Percentiles rank a stretch among this genome's conserved stretches.
These are phyloP conservation scores for Globisporangium rhizosaccharum DNA, from an alignment of 352 stramenopile species.

Conservation along the genomic window DNA sequence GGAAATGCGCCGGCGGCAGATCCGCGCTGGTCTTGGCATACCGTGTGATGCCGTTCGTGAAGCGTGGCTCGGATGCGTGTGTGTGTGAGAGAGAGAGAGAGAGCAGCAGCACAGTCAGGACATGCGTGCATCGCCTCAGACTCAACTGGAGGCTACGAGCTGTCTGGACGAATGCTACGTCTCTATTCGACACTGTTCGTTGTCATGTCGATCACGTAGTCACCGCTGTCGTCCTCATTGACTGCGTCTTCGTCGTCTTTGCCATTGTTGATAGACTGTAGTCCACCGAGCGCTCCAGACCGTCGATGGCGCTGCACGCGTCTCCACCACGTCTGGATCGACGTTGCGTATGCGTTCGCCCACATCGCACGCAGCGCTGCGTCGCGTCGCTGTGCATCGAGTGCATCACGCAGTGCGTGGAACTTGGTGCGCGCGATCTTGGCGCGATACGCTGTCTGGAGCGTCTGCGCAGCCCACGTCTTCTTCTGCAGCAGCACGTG, in stretches of 20 bases:
- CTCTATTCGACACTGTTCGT: not conserved
- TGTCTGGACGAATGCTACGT: not conserved
- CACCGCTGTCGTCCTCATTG: not conserved
- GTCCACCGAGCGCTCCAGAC: not conserved
- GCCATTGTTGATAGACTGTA: too few species aligned
- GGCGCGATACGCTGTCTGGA: slow-evolving; percentile 60
- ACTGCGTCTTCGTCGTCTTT: not conserved
- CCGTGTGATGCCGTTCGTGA: slow-evolving; percentile 18
- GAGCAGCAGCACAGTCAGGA: too few species aligned
- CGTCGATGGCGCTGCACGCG: not conserved
- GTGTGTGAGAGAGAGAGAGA: not conserved
- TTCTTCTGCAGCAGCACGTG: slow-evolving; percentile 20
- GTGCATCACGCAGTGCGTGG: slow-evolving; percentile 49
- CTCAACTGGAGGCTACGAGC: too few species aligned
- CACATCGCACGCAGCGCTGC: slow-evolving; percentile 57
- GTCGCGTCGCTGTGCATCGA: slow-evolving; percentile 52
- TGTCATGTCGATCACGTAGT: not conserved
- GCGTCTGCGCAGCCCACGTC: slow-evolving; percentile 25
- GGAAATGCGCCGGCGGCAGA: slow-evolving; percentile 13
- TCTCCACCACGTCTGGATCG: slow-evolving; percentile 60
- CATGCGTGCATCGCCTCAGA: too few species aligned
- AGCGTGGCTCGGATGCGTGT: slow-evolving; percentile 22
- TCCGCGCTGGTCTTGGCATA: slow-evolving; percentile 14
- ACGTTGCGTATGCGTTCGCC: slow-evolving; percentile 65
- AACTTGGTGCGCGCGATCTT: slow-evolving; percentile 50